These are phyloP conservation scores for Nemophila menziesii DNA, from an alignment of 257 asterid species.

Conservation along the genomic window DNA sequence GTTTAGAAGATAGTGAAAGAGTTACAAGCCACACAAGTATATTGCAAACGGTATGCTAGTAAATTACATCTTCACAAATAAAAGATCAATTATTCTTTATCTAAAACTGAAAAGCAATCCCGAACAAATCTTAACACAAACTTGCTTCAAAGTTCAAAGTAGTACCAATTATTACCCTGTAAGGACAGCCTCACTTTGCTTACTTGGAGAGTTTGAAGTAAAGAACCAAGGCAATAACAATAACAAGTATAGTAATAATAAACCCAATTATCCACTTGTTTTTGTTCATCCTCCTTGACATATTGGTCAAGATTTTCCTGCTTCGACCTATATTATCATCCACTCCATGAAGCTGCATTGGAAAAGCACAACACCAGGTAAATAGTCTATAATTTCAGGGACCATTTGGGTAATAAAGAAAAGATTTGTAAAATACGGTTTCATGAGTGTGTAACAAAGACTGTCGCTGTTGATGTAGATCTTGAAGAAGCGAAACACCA, in stretches of 20 bases:
- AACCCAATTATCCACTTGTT: conserved; percentile 61
- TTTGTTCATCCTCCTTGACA: conserved; percentile 56
- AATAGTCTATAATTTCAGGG: not conserved
- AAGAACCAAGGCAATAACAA: conserved; percentile 38
- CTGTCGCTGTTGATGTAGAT: conserved; percentile 71
- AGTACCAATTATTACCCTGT: conserved; percentile 1
- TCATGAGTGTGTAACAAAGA: conserved; percentile 57
- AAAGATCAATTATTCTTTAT: not conserved
- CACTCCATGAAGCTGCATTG: conserved; percentile 50
- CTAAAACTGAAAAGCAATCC: not conserved
- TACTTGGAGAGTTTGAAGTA: conserved; percentile 50
- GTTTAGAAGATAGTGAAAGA: too few species aligned
- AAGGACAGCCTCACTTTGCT: not conserved
- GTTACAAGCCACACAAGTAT: too few species aligned
- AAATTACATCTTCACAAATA: not conserved
- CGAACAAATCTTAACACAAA: not conserved
- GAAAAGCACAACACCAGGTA: conserved; percentile 7
- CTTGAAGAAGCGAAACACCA: conserved; percentile 81
- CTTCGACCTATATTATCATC: conserved; percentile 61
- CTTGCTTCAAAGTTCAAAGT: not conserved
- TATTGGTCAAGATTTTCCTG: conserved; percentile 41
- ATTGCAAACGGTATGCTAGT: too few species aligned
- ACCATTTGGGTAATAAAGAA: not conserved
- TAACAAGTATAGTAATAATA: conserved; percentile 32
- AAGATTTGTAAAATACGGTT: conserved; percentile 30